phyloP scores from a whole-genome alignment of 2,329 filamentous ascomycete species.

The Colletotrichum gloeosporioides region DNA sequence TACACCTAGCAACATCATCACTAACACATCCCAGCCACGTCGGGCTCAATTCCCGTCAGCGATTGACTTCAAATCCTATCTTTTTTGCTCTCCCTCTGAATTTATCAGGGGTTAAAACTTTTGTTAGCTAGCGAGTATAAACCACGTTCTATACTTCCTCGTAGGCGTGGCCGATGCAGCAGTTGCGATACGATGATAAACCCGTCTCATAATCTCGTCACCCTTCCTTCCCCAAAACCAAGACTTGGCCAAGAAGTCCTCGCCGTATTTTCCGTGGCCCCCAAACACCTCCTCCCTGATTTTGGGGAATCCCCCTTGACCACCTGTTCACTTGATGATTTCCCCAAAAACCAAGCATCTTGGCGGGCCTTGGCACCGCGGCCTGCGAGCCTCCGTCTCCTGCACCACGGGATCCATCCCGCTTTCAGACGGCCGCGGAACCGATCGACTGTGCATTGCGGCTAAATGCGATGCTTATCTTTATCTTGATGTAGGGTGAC shows the following conservation, averaged over 20 bases:
- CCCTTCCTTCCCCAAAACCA: neutral
- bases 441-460: neutral
- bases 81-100: neutral
- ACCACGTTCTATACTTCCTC: neutral
- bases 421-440: neutral
- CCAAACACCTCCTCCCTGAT: neutral
- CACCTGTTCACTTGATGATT: neutral
- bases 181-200: rapidly evolving
- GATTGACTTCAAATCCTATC: neutral
- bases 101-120: rapidly evolving
- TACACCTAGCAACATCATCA: neutral
- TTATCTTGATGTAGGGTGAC: neutral
- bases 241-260: neutral
- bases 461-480: slow-evolving; percentile 5
- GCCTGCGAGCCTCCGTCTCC: neutral
- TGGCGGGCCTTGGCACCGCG: slow-evolving; percentile 15
- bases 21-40: slow-evolving; percentile 11
- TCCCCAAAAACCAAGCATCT: slow-evolving; percentile 13
- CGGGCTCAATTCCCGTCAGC: slow-evolving; percentile 19
- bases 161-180: neutral
- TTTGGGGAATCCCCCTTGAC: neutral
- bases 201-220: too few species aligned
- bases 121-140: neutral
- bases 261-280: neutral
- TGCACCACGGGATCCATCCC: neutral